Evolutionary conservation across 352 stramenopile species (phyloP).

Genomic region (Phytophthora citrophthora): DNA sequence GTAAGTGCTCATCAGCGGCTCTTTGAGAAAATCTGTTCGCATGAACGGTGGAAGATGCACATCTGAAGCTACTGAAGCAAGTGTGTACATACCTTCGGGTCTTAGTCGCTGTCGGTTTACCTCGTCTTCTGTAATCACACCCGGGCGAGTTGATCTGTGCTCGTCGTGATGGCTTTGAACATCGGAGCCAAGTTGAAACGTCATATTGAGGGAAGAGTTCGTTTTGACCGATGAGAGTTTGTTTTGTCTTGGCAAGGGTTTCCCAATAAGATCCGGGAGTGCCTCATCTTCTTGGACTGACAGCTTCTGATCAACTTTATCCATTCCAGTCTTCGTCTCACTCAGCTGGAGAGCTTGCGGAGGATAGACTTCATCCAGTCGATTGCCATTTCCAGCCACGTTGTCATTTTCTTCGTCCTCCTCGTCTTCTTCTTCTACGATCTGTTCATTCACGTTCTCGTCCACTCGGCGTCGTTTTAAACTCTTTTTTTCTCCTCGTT

Average conservation of each 20-base stretch:
- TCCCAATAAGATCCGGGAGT: conserved; percentile 23
- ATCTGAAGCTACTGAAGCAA: not conserved
- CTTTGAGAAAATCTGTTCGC: conserved; percentile 38
- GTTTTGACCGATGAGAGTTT: conserved; percentile 23
- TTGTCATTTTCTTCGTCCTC: conserved; percentile 30
- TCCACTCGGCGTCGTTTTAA: conserved; percentile 35
- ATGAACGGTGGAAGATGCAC: not conserved
- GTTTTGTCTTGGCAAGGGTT: conserved; percentile 20
- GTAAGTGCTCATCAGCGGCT: conserved; percentile 47
- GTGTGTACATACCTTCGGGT: conserved; percentile 35
- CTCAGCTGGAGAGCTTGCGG: not conserved
- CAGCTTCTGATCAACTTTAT: not conserved
- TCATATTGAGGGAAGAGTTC: conserved; percentile 22
- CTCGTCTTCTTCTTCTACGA: conserved; percentile 53
- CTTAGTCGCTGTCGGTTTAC: conserved; percentile 48
- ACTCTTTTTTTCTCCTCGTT: not conserved
- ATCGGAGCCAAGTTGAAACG: conserved; percentile 34
- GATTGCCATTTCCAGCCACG: not conserved
- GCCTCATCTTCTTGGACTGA: not conserved
- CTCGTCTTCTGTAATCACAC: conserved; percentile 68
- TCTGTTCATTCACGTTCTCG: conserved; percentile 16
- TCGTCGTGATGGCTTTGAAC: not conserved
- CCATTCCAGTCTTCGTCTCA: not conserved
- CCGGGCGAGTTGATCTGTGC: conserved; percentile 30
- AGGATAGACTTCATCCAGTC: not conserved